Conservation (phyloP, 345 rosid species). For the Dipteronia dyeriana region DNA sequence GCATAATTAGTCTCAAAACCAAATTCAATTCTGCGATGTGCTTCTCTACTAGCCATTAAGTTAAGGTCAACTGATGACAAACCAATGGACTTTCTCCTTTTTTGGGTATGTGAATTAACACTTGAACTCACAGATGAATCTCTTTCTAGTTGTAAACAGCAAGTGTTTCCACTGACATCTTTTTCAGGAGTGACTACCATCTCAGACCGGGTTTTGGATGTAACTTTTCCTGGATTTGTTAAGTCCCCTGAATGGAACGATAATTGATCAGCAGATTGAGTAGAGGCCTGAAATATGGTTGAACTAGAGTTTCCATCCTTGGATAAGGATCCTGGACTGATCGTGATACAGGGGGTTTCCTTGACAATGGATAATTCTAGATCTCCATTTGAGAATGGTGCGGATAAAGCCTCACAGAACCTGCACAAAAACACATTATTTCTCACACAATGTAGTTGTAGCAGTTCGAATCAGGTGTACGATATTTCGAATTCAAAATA, state of each 20-base stretch:
- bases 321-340: conserved; percentile 54
- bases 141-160: conserved; percentile 40
- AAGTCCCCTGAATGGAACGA: conserved; percentile 40
- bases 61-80: conserved; percentile 41
- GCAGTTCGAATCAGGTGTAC: background rate
- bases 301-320: conserved; percentile 53
- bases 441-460: background rate
- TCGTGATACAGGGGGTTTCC: conserved; percentile 50
- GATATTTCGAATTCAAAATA: background rate
- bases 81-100: conserved; percentile 52
- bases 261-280: conserved; percentile 44
- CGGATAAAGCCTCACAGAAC: conserved; percentile 42
- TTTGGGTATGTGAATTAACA: conserved; percentile 65
- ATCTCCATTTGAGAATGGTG: conserved; percentile 47
- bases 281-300: conserved; percentile 49
- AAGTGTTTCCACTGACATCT: conserved; percentile 29
- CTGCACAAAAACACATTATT: conserved; percentile 40
- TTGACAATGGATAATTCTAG: conserved; percentile 48
- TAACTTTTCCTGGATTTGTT: conserved; percentile 33
- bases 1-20: conserved; percentile 34
- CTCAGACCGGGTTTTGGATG: conserved; percentile 34
- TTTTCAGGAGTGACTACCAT: conserved; percentile 48
- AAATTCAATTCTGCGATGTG: conserved; percentile 55
- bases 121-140: conserved; percentile 61
- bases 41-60: conserved; percentile 28